A percentile compares a stretch with the other conserved stretches of the same genome.
Evolutionary conservation across 1,284 basidiomycete species (phyloP).

Genomic region (Cutaneotrichosporon cyanovorans): DNA sequence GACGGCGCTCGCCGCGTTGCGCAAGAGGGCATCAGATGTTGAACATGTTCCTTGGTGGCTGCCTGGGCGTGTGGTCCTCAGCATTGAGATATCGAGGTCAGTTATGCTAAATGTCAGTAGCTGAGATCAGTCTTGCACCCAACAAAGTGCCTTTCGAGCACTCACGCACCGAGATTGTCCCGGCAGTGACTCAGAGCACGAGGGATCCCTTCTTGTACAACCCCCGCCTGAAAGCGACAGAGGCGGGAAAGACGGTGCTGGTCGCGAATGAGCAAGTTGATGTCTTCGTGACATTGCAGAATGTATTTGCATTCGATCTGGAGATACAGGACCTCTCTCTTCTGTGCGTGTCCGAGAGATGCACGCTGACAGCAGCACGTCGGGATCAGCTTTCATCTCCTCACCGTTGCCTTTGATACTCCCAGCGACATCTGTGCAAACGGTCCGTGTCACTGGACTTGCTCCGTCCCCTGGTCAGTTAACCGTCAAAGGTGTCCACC

Average conservation of each 20-base stretch:
- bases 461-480: slow-evolving; percentile 62
- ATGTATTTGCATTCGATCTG: slow-evolving; percentile 84
- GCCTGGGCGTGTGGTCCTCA: slow-evolving; percentile 64
- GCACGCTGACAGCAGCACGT: slow-evolving; percentile 53
- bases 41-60: slow-evolving; percentile 71
- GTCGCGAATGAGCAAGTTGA: slow-evolving; percentile 79
- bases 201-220: slow-evolving; percentile 83
- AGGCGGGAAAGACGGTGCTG: slow-evolving; percentile 56
- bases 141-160: slow-evolving; percentile 69
- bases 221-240: slow-evolving; percentile 55
- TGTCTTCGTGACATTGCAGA: slow-evolving; percentile 74
- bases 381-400: slow-evolving; percentile 67
- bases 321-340: slow-evolving; percentile 73
- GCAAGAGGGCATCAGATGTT: slow-evolving; percentile 60
- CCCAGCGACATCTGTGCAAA: slow-evolving; percentile 65
- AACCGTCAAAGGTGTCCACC: slow-evolving; percentile 64
- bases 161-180: slow-evolving; percentile 30
- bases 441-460: slow-evolving; percentile 63
- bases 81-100: slow-evolving; percentile 59
- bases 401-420: slow-evolving; percentile 56
- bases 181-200: slow-evolving; percentile 17
- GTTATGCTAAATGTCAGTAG: background rate
- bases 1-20: slow-evolving; percentile 62
- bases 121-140: slow-evolving; percentile 55
- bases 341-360: slow-evolving; percentile 52